Evolutionary conservation across 2,329 filamentous ascomycete genomes (phyloP).

Genomic region (Penicillium brevicompactum): DNA sequence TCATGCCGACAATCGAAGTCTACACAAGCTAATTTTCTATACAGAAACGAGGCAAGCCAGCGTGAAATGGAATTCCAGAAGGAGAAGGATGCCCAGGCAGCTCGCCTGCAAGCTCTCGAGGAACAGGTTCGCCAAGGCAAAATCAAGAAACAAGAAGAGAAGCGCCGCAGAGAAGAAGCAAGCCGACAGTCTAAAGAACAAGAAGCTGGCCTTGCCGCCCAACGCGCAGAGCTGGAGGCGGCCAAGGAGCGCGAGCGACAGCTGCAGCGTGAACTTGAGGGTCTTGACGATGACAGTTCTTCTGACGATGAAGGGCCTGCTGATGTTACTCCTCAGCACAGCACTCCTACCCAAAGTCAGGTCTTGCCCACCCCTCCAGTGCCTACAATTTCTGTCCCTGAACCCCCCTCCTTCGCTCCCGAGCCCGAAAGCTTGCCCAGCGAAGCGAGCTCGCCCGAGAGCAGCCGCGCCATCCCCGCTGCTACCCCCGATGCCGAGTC

Average conservation of each 20-base stretch:
- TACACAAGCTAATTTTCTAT: constrained; percentile 13
- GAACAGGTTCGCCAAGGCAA: constrained; percentile 93
- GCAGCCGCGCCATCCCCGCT: constrained; percentile 54
- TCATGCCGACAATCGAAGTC: background rate
- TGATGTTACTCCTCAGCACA: constrained; percentile 66
- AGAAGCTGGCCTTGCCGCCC: constrained; percentile 78
- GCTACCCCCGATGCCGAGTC: constrained; percentile 71
- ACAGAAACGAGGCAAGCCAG: constrained; percentile 70
- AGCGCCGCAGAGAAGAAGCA: constrained; percentile 86
- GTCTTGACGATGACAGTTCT: constrained; percentile 72
- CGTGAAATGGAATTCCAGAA: constrained; percentile 79
- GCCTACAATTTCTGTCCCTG: constrained; percentile 28
- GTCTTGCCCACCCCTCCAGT: constrained; percentile 48
- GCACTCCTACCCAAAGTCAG: constrained; percentile 61
- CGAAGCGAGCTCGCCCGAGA: constrained; percentile 49
- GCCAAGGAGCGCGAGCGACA: constrained; percentile 88
- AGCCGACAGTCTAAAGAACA: constrained; percentile 85
- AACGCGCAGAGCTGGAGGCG: constrained; percentile 88
- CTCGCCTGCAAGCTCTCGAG: constrained; percentile 84
- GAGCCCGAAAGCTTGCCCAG: constrained; percentile 57
- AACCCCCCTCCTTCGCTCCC: constrained; percentile 27
- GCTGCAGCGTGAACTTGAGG: constrained; percentile 83
- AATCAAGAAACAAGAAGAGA: constrained; percentile 94
- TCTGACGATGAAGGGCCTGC: constrained; percentile 79
- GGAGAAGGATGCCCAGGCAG: constrained; percentile 78